Conservation (phyloP, 768 basidiomycete genomes). For the Suillus subaureus region DNA sequence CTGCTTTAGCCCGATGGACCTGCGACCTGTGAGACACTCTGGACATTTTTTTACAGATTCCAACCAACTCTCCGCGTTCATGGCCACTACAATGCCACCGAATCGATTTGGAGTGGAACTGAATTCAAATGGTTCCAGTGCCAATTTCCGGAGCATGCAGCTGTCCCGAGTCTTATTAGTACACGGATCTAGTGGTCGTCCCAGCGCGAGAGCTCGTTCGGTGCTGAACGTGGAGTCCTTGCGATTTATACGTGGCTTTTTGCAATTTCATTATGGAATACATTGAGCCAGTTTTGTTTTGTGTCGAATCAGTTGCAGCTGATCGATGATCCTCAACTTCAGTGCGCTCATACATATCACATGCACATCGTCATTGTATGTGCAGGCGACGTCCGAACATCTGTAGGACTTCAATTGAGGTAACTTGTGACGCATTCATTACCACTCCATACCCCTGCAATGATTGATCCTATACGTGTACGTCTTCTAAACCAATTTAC, state of each 20-base stretch:
- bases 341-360: background rate
- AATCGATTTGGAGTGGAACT: background rate
- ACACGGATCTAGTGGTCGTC: background rate
- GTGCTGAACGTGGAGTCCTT: background rate
- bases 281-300: no score
- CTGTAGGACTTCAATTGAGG: background rate
- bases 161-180: background rate
- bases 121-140: background rate
- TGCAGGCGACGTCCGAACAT: background rate
- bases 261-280: background rate
- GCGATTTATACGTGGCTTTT: background rate
- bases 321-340: background rate
- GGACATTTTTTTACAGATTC: background rate
- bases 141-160: background rate
- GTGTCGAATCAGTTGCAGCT: background rate
- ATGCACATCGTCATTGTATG: background rate
- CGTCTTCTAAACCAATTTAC: slow-evolving; percentile 16
- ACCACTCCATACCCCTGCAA: background rate
- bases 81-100: background rate
- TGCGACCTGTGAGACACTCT: background rate
- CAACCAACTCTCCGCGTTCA: background rate
- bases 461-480: slow-evolving; percentile 16
- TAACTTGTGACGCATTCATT: background rate
- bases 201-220: background rate
- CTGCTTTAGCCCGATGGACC: background rate